Evolutionary conservation across 1,284 basidiomycete genomes (phyloP).

Genomic region (Phellopilus nigrolimitatus): DNA sequence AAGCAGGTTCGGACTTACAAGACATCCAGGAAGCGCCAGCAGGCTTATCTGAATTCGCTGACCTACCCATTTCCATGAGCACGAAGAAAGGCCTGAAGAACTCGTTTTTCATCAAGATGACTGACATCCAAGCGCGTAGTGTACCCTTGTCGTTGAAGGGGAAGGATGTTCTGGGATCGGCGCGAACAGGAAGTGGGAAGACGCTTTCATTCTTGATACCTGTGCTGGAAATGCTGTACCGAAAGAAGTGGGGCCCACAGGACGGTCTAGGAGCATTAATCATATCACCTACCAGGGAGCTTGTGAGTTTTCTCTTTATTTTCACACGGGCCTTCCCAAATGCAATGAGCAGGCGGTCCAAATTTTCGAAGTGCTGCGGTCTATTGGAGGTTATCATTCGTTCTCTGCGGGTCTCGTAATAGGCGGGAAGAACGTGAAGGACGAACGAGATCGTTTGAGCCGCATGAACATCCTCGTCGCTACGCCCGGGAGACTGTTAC

Average conservation of each 20-base stretch:
- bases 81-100: slow-evolving; percentile 81
- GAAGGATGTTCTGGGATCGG: slow-evolving; percentile 72
- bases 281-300: slow-evolving; percentile 92
- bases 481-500: slow-evolving; percentile 90
- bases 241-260: slow-evolving; percentile 73
- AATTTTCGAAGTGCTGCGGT: slow-evolving; percentile 93
- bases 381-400: slow-evolving; percentile 85
- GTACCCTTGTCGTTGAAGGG: slow-evolving; percentile 62
- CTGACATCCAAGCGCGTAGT: slow-evolving; percentile 71
- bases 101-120: slow-evolving; percentile 81
- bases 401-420: slow-evolving; percentile 97
- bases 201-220: slow-evolving; percentile 82
- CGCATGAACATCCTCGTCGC: slow-evolving; percentile 98
- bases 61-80: slow-evolving; percentile 63
- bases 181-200: slow-evolving; percentile 80
- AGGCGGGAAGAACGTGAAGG: slow-evolving; percentile 93
- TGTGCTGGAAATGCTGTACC: slow-evolving; percentile 69
- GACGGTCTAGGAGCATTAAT: slow-evolving; percentile 90
- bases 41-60: slow-evolving; percentile 50
- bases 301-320: slow-evolving; percentile 41
- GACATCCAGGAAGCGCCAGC: slow-evolving; percentile 41
- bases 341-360: slow-evolving; percentile 71
- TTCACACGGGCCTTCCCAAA: not conserved
- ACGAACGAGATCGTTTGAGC: slow-evolving; percentile 83
- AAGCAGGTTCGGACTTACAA: slow-evolving; percentile 23